These are phyloP conservation scores for Jatropha podagrica DNA, from an alignment of 441 rosid genomes.

Conservation along the genomic window DNA sequence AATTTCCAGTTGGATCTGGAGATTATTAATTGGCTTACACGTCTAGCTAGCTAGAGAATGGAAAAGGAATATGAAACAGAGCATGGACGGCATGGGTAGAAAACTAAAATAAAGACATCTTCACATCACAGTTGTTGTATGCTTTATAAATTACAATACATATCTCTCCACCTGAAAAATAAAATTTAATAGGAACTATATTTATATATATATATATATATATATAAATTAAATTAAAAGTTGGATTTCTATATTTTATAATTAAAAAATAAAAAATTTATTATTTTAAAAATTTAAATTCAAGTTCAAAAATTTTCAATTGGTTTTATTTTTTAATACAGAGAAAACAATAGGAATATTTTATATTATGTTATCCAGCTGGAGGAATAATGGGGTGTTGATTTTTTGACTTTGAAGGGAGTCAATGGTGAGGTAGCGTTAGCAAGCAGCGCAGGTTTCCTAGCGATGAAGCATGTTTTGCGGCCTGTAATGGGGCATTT, in stretches of 20 bases:
- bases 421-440: conserved; percentile 16
- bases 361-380: background rate
- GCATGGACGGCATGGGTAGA: background rate
- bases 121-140: background rate
- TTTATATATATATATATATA: too few species aligned
- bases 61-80: background rate
- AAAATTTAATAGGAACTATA: too few species aligned
- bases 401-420: conserved; percentile 9
- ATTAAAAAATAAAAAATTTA: too few species aligned
- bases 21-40: conserved; percentile 18
- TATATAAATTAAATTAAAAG: too few species aligned
- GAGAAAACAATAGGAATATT: background rate
- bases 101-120: too few species aligned
- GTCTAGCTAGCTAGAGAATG: background rate
- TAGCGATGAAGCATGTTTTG: conserved; percentile 26
- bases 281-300: too few species aligned
- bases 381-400: background rate
- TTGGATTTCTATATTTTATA: too few species aligned
- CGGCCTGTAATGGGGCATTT: conserved; percentile 15
- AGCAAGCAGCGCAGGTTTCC: conserved; percentile 11
- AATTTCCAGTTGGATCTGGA: background rate
- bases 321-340: background rate
- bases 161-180: too few species aligned
- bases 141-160: too few species aligned
- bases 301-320: background rate